A percentile compares a stretch with the other conserved stretches of the same genome.
Conservation (phyloP, 2,329 filamentous ascomycete genomes). For the Metarhizium album region DNA sequence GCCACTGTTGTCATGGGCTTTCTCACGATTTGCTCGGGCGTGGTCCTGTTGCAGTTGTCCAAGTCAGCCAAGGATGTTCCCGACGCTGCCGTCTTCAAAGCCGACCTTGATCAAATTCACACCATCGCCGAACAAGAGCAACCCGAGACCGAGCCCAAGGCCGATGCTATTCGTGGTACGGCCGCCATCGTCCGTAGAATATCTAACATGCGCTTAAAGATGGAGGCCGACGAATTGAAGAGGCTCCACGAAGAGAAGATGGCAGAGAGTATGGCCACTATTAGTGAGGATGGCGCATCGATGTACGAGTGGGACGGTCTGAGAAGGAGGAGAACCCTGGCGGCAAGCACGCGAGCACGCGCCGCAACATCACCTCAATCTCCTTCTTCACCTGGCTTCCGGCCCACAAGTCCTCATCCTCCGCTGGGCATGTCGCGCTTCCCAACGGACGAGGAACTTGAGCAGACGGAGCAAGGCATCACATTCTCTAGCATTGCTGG, state of each 20-base stretch:
- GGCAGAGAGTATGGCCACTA: slow-evolving; percentile 58
- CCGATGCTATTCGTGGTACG: slow-evolving; percentile 86
- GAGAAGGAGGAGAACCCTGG: slow-evolving; percentile 56
- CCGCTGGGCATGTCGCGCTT: slow-evolving; percentile 76
- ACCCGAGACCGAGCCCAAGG: slow-evolving; percentile 91
- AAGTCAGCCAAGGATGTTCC: slow-evolving; percentile 97
- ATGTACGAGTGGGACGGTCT: slow-evolving; percentile 85
- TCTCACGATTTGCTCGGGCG: slow-evolving; percentile 83
- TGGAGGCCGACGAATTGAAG: slow-evolving; percentile 69
- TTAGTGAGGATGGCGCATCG: slow-evolving; percentile 62
- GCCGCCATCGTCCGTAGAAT: slow-evolving; percentile 80
- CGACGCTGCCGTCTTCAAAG: slow-evolving; percentile 81
- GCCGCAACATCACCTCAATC: slow-evolving; percentile 16
- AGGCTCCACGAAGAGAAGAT: slow-evolving; percentile 70
- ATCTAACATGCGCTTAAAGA: slow-evolving; percentile 62
- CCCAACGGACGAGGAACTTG: slow-evolving; percentile 51
- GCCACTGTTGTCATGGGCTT: slow-evolving; percentile 89
- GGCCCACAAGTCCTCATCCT: slow-evolving; percentile 17
- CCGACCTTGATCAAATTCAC: slow-evolving; percentile 88
- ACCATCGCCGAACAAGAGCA: slow-evolving; percentile 93
- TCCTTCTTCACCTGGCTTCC: slow-evolving; percentile 16
- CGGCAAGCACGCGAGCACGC: slow-evolving; percentile 19
- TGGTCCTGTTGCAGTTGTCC: slow-evolving; percentile 87
- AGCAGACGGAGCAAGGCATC: slow-evolving; percentile 38
- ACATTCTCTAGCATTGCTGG: slow-evolving; percentile 47